Conservation (phyloP, 2,329 filamentous ascomycete species). For the Xylaria hypoxylon region DNA sequence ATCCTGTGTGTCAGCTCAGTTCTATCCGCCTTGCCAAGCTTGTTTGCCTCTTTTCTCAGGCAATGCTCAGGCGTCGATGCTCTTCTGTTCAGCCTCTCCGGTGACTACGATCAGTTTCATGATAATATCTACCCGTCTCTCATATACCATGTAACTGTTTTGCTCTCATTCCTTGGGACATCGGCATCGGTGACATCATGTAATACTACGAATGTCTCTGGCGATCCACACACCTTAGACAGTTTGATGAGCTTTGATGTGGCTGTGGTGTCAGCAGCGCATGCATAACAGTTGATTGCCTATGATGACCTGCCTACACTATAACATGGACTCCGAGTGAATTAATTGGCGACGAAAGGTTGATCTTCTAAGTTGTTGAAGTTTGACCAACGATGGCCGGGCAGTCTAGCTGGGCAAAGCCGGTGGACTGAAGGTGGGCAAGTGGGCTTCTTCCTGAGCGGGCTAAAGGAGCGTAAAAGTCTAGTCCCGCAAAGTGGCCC, state of each 20-base stretch:
- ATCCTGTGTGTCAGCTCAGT: constrained; percentile 30
- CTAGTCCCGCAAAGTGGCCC: constrained; percentile 12
- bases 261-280: constrained; percentile 17
- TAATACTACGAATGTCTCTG: constrained; percentile 23
- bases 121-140: constrained; percentile 6
- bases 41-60: constrained; percentile 6
- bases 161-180: constrained; percentile 14
- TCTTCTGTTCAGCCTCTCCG: constrained; percentile 22
- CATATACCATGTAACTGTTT: constrained; percentile 3
- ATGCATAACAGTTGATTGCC: constrained; percentile 1
- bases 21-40: constrained; percentile 10
- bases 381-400: constrained; percentile 8
- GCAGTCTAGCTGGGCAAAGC: too few species aligned
- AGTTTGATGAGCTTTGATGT: constrained; percentile 6
- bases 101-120: constrained; percentile 11
- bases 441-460: background rate
- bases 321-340: background rate
- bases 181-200: constrained; percentile 36
- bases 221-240: constrained; percentile 12
- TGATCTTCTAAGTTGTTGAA: constrained; percentile 10
- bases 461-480: constrained; percentile 16
- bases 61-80: background rate
- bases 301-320: constrained; percentile 10
- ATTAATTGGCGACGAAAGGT: constrained; percentile 4
- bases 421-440: background rate